Percentiles rank a stretch among this genome's conserved stretches.
These are phyloP conservation scores for Meyerozyma sp. DNA, from an alignment of 1,139 yeast species.

Conservation along the genomic window DNA sequence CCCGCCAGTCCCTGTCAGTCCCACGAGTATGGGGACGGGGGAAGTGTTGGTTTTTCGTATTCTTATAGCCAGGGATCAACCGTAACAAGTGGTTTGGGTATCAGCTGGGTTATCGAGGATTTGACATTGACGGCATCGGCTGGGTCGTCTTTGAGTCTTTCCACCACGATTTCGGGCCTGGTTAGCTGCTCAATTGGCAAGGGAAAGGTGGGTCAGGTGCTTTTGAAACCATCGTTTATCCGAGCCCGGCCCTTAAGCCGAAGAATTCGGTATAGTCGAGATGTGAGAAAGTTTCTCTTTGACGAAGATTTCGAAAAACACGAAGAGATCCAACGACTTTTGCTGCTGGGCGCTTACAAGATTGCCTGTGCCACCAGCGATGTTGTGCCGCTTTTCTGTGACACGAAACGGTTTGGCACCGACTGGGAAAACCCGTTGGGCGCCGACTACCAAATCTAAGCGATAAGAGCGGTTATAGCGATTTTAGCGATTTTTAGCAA, in stretches of 20 bases:
- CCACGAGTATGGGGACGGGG: slow-evolving; percentile 15
- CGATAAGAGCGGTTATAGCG: not conserved
- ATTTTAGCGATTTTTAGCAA: not conserved
- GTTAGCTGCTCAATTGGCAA: slow-evolving; percentile 11
- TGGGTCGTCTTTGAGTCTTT: slow-evolving; percentile 4
- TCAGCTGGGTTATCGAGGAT: slow-evolving; percentile 1
- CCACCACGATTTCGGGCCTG: slow-evolving; percentile 9
- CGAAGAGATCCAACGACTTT: slow-evolving; percentile 8
- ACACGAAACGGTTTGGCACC: slow-evolving; percentile 12
- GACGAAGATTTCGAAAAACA: slow-evolving; percentile 10
- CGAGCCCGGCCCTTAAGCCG: slow-evolving; percentile 10
- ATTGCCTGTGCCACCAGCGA: slow-evolving; percentile 21
- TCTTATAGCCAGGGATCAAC: not conserved
- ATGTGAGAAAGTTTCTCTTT: slow-evolving; percentile 7
- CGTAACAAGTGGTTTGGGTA: slow-evolving; percentile 4
- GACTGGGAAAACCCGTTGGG: slow-evolving; percentile 19
- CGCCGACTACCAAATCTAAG: slow-evolving; percentile 6
- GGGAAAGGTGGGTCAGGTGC: slow-evolving; percentile 18
- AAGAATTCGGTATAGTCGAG: slow-evolving; percentile 8
- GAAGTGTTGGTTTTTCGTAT: slow-evolving; percentile 13
- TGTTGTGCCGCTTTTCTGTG: slow-evolving; percentile 17
- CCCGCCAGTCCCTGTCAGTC: slow-evolving; percentile 22
- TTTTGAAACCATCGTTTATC: slow-evolving; percentile 15
- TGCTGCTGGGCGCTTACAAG: slow-evolving; percentile 9
- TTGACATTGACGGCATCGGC: slow-evolving; percentile 6